Base-by-base conservation (phyloP, 768 basidiomycete genomes). In the Podaxis sp. region DNA sequence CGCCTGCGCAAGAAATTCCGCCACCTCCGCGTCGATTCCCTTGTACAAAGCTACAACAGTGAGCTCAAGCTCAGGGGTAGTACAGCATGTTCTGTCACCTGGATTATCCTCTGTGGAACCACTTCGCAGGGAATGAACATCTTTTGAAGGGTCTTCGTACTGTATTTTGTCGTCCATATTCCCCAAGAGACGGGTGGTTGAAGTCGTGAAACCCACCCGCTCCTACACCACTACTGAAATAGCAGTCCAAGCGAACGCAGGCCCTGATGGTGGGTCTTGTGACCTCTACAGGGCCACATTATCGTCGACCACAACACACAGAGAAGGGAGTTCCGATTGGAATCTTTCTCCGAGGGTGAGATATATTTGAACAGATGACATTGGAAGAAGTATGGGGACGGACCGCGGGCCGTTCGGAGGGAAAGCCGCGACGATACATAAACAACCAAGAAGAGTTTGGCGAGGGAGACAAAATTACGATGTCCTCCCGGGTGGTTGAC, bases 11-110 rank as follows among this genome's bases (percentile, higher is more conserved):
- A 81, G 79, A 68, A 82, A 82, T 17, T 78, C 69, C 2, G 79
- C 79, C 12, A 82, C 77, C 69, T 81, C 80, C n/a, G 76, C 70
- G 64, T 81, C 80, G 53, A 81, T 80, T 22, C 79, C 66, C 57
- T 13, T 56, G 44, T 62, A 54, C 36, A 28, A 17, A 26, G 24
- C 61, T 62, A 17, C n/a, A 5, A 12, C 17, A 17, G 46, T 49
- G 15, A 53, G 22, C 38, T 7, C 5, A 33, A n/a, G 13, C 15
- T 38, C 15, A 12, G 5, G 22, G 28, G 22, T 20, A 17, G 24
- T n/a, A n/a, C 8, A 30, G 8, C 7, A 2, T 4, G n/a, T 26
- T 12, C 26, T 6, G 5, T 38, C 30, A 62, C 61, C 61, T 49
- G 61, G 36, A 53, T 38, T 13, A 58, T 63, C 59, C 22, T 61